phyloP scores from a whole-genome alignment of 2,329 filamentous ascomycete species.

The Graphiopsis chlorocephala region DNA sequence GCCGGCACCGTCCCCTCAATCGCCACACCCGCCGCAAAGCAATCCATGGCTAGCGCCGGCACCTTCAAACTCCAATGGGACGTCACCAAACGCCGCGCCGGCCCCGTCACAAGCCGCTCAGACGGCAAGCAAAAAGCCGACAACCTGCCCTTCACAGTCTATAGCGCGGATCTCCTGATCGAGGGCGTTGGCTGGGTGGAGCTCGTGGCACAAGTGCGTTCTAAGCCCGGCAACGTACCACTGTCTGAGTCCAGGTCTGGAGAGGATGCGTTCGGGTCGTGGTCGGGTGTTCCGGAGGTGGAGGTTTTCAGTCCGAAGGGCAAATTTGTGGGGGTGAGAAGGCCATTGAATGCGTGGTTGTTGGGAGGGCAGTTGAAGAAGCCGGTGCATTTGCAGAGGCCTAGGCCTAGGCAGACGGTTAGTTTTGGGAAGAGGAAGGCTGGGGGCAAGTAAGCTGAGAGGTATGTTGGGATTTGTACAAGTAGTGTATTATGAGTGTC shows the following conservation, averaged over 20 bases:
- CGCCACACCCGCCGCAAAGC: conserved; percentile 38
- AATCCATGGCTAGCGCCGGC: conserved; percentile 60
- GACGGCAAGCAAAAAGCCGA: conserved; percentile 64
- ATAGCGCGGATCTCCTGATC: conserved; percentile 80
- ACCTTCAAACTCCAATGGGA: conserved; percentile 74
- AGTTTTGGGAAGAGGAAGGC: conserved; percentile 26
- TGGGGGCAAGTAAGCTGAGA: conserved; percentile 21
- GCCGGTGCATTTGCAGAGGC: conserved; percentile 49
- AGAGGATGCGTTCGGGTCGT: conserved; percentile 23
- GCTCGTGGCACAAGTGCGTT: conserved; percentile 74
- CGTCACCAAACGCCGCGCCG: conserved; percentile 75
- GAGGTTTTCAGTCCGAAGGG: conserved; percentile 86
- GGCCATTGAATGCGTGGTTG: conserved; percentile 70
- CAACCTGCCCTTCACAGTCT: conserved; percentile 72
- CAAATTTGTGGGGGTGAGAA: conserved; percentile 66
- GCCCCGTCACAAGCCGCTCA: conserved; percentile 62
- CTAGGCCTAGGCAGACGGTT: conserved; percentile 66
- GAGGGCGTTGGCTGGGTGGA: conserved; percentile 95
- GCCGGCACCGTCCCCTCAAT: conserved; percentile 61
- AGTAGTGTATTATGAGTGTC: neutral
- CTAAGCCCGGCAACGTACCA: conserved; percentile 17
- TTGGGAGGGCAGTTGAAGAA: conserved; percentile 45
- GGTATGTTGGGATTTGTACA: neutral
- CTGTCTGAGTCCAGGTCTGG: neutral
- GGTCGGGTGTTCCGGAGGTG: conserved; percentile 55